phyloP scores from a whole-genome alignment of 2,329 filamentous ascomycete genomes.

The Stagonosporopsis cucurbitacearum region DNA sequence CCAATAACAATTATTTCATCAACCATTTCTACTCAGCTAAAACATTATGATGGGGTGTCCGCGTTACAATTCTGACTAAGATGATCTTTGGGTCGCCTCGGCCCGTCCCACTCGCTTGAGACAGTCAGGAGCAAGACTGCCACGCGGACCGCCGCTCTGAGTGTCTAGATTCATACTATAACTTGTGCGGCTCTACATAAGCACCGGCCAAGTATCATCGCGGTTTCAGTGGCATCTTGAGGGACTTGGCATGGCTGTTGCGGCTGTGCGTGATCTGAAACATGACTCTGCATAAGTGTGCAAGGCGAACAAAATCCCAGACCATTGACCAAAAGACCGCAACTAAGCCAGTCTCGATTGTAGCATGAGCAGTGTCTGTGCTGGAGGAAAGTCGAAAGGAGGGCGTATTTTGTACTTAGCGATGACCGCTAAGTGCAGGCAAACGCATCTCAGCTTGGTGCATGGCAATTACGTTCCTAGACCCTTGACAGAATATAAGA shows the following conservation, averaged over 20 bases:
- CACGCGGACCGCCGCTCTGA: slow-evolving; percentile 7
- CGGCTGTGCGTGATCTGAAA: slow-evolving; percentile 3
- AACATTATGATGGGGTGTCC: not conserved
- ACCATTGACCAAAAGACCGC: slow-evolving; percentile 9
- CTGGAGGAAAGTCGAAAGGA: not conserved
- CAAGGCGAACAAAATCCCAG: slow-evolving; percentile 5
- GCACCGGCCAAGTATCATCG: slow-evolving; percentile 28
- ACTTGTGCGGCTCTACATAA: slow-evolving; percentile 13
- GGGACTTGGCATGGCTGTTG: slow-evolving; percentile 21
- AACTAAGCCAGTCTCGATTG: not conserved
- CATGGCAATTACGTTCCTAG: no score
- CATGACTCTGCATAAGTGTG: not conserved
- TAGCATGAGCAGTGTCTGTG: not conserved
- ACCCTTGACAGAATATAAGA: no score
- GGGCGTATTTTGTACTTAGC: not conserved
- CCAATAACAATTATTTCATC: slow-evolving; percentile 9
- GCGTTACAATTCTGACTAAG: not conserved
- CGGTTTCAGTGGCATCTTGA: slow-evolving; percentile 29
- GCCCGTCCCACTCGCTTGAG: slow-evolving; percentile 6
- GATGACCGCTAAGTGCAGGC: no score
- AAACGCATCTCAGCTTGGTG: no score
- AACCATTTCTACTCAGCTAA: not conserved
- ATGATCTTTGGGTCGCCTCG: slow-evolving; percentile 2
- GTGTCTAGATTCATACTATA: not conserved
- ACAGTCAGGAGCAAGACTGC: not conserved